Evolutionary conservation across 164 flowering plant species (phyloP), one percentile per base, ranked within the genome.

Genomic region (Chimonanthus salicifolius): DNA sequence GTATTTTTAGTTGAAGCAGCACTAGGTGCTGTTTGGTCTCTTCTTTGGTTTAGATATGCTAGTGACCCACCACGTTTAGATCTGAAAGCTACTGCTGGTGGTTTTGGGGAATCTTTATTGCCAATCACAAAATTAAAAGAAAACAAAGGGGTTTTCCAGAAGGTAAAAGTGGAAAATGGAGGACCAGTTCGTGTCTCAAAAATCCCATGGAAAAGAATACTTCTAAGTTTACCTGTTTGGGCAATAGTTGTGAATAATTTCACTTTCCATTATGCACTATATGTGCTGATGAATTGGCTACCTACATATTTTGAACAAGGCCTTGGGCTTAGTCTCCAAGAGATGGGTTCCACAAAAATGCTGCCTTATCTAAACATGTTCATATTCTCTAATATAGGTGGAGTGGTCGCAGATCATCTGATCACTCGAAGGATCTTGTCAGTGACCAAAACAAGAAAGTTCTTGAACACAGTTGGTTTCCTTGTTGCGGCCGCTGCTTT

Each of bases 291-390:
- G 97, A 92, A 89, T 79, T 92, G 97, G 97, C 80, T 92, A 62
- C 96, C 96, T 4, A 92, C 97, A 45, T 92, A 90, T 71, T 92
- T 92, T 72, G 93, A 90, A 71, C 87, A 77, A 63, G 96, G 97
- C 49, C 96, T 92, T 70, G 84, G 83, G 72, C 90, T 87, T 48
- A 89, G 90, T 79, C 92, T 92, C 68, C 91, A 87, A 74, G 94
- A 90, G 16, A 92, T 89, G 94, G 97, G 97, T 64, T 91, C 97
- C 54, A 90, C 94, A 9, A 93, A 93, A 77, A 93, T 94, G 98
- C 66, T 94, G 83, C 98, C 98, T 58, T 94, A 94, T 72, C 80
- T 94, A 47, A 91, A 90, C 85, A 94, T 94, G 98, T 91, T 94
- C 73, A 33, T 91, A 65, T 94, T 94, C 81, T 94, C 98, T 67